Conservation (phyloP, 108 stramenopile genomes). For the Skeletonema tropicum region DNA sequence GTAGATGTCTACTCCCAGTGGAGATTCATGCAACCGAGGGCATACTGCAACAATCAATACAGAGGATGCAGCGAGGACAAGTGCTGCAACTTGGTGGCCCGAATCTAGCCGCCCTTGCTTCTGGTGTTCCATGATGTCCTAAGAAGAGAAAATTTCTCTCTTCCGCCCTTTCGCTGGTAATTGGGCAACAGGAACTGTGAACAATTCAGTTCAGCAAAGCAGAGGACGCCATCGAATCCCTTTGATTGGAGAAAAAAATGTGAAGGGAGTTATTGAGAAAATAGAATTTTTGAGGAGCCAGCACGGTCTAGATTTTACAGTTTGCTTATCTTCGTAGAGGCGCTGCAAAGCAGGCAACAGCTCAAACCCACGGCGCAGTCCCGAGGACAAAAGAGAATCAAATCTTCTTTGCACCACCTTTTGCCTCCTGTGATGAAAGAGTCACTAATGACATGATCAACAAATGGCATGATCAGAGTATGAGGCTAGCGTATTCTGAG, state of each 20-base stretch:
- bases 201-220: neutral
- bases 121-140: conserved; percentile 17
- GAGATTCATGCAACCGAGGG: neutral
- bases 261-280: neutral
- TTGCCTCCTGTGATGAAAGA: conserved; percentile 22
- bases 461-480: conserved; percentile 2
- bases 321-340: conserved; percentile 5
- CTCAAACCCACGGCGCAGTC: conserved; percentile 14
- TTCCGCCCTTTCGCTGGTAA: conserved; percentile 12
- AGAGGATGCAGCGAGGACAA: conserved; percentile 6
- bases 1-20: neutral
- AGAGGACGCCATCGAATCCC: neutral
- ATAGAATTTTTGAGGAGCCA: neutral
- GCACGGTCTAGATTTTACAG: neutral
- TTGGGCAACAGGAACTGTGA: conserved; percentile 6
- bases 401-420: conserved; percentile 19
- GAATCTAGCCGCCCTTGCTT: conserved; percentile 14
- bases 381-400: conserved; percentile 14
- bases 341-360: conserved; percentile 12
- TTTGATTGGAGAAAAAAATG: neutral
- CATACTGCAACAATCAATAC: neutral
- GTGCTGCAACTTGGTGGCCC: conserved; percentile 12
- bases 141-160: conserved; percentile 1
- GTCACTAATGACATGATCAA: neutral
- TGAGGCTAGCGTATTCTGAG: neutral